Conservation (phyloP, 805 yeast species). For the Kregervanrija pseudodelftensis region DNA sequence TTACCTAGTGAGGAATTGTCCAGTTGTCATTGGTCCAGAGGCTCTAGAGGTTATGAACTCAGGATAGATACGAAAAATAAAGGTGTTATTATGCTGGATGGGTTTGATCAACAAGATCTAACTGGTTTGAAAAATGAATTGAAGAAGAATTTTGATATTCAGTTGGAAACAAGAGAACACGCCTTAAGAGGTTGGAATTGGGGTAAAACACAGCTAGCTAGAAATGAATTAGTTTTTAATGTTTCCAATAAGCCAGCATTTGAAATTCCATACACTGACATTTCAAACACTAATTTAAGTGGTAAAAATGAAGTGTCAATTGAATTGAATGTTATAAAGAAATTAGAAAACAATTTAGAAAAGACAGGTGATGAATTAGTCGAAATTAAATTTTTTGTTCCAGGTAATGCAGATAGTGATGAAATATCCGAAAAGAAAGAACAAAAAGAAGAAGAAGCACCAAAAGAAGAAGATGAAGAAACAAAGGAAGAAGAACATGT, state of each 20-base stretch:
- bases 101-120: slow-evolving; percentile 82
- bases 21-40: slow-evolving; percentile 85
- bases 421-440: slow-evolving; percentile 23
- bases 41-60: slow-evolving; percentile 85
- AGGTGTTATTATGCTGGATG: slow-evolving; percentile 85
- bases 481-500: slow-evolving; percentile 28
- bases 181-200: slow-evolving; percentile 98
- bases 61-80: slow-evolving; percentile 82
- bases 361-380: slow-evolving; percentile 93
- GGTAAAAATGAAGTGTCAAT: slow-evolving; percentile 92
- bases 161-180: slow-evolving; percentile 81
- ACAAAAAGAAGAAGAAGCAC: slow-evolving; percentile 12
- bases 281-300: slow-evolving; percentile 80
- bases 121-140: slow-evolving; percentile 75
- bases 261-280: slow-evolving; percentile 78
- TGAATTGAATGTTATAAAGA: slow-evolving; percentile 56
- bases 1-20: slow-evolving; percentile 82
- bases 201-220: slow-evolving; percentile 91
- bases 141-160: slow-evolving; percentile 64
- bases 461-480: slow-evolving; percentile 6
- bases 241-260: slow-evolving; percentile 85
- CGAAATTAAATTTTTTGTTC: slow-evolving; percentile 88
- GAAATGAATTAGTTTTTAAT: slow-evolving; percentile 82
- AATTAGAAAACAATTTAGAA: slow-evolving; percentile 38
- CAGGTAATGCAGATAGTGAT: slow-evolving; percentile 60